phyloP scores from a whole-genome alignment of 495 filamentous ascomycete genomes.

The Xylaria scruposa region DNA sequence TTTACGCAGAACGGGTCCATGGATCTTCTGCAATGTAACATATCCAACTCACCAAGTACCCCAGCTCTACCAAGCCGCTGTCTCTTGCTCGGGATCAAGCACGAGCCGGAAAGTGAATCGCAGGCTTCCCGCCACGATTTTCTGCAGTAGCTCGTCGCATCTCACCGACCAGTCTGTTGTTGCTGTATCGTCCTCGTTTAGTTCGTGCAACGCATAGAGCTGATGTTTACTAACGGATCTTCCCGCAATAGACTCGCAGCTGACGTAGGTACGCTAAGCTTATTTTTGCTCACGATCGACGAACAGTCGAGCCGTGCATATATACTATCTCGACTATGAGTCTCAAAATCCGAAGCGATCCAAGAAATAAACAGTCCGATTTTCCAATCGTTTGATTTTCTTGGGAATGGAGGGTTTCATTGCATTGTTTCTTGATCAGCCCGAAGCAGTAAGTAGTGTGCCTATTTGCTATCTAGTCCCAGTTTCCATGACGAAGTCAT shows the following conservation, averaged over 20 bases:
- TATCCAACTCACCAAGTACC: conserved; percentile 25
- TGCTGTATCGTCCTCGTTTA: background rate
- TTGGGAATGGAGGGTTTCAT: conserved; percentile 18
- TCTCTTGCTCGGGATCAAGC: background rate
- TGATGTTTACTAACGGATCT: conserved; percentile 20
- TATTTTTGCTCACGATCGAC: conserved; percentile 20
- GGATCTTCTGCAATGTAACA: conserved; percentile 20
- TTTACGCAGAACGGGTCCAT: conserved; percentile 4
- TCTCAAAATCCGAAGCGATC: background rate
- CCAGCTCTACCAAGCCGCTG: conserved; percentile 12
- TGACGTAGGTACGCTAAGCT: conserved; percentile 24
- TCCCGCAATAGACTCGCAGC: conserved; percentile 25
- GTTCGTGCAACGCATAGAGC: background rate
- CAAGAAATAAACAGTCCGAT: background rate
- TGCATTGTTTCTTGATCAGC: conserved; percentile 22
- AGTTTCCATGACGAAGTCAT: conserved; percentile 7
- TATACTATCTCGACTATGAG: too few relatives aligned
- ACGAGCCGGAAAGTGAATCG: background rate
- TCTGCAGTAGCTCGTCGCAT: conserved; percentile 8
- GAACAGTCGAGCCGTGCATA: conserved; percentile 24
- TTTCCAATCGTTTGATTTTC: background rate
- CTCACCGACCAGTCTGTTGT: background rate
- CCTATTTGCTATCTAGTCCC: conserved; percentile 1
- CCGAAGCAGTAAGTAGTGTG: background rate
- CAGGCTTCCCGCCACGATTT: background rate